These are phyloP conservation scores for Scalesia atractyloides DNA, from an alignment of 129 eudicot genomes.

Conservation along the genomic window DNA sequence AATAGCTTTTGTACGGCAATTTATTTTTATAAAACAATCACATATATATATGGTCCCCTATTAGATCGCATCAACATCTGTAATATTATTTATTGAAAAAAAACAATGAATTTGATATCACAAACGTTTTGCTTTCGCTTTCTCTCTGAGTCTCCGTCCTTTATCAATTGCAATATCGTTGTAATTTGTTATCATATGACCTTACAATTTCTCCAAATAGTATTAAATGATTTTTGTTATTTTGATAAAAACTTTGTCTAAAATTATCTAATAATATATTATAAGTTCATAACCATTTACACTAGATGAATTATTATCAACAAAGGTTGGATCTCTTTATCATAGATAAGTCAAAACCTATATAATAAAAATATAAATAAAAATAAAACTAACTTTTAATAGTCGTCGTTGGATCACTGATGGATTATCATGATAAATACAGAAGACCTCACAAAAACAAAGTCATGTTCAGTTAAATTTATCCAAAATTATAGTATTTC, in stretches of 20 bases:
- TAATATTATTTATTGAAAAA: constrained; percentile 16
- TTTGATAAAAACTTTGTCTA: background rate
- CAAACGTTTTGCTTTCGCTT: constrained; percentile 22
- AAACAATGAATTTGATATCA: constrained; percentile 22
- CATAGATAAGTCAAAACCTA: too few relatives aligned
- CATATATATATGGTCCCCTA: constrained; percentile 27
- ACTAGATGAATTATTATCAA: too few relatives aligned
- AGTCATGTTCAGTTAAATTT: too few relatives aligned
- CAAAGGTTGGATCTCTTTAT: too few relatives aligned
- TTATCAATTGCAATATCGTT: constrained; percentile 9
- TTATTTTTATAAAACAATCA: background rate
- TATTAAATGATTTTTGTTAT: background rate
- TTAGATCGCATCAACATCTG: constrained; percentile 27
- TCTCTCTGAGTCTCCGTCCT: constrained; percentile 15
- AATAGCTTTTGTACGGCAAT: background rate
- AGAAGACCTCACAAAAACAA: too few relatives aligned
- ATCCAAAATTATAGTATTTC: too few relatives aligned
- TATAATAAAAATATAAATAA: too few relatives aligned
- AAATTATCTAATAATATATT: background rate
- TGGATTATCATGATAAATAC: too few relatives aligned
- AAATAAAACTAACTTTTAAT: too few relatives aligned
- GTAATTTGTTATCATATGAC: constrained; percentile 19
- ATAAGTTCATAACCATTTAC: background rate
- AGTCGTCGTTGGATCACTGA: too few relatives aligned
- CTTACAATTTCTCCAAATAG: constrained; percentile 4